Percentiles rank a stretch among this genome's conserved stretches.
These are phyloP conservation scores for Cryptococcus sp. DNA, from an alignment of 1,284 basidiomycete species.

Conservation along the genomic window DNA sequence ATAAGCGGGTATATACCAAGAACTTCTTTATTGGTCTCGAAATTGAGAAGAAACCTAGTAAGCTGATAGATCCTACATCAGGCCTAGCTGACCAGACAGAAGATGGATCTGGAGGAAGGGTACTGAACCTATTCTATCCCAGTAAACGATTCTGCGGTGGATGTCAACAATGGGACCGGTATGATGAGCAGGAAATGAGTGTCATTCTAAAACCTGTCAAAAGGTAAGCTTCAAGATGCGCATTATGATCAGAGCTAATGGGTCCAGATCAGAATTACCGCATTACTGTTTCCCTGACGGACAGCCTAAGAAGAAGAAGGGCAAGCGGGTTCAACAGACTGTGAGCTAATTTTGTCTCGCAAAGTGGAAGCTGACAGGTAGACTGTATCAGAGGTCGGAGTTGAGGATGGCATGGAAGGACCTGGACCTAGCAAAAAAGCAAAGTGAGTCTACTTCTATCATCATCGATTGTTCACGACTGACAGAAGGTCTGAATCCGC, in stretches of 20 bases:
- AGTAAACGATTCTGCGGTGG: conserved; percentile 93
- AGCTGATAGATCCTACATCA: conserved; percentile 30
- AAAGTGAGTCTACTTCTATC: conserved; percentile 22
- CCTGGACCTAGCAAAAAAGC: conserved; percentile 43
- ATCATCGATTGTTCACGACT: no score
- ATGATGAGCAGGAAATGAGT: conserved; percentile 87
- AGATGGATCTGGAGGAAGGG: conserved; percentile 52
- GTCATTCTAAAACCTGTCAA: conserved; percentile 91
- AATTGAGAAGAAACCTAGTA: conserved; percentile 86
- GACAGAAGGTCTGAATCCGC: not conserved
- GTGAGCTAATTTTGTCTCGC: conserved; percentile 13
- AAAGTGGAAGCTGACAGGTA: conserved; percentile 1
- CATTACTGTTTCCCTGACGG: conserved; percentile 44
- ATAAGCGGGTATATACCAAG: conserved; percentile 79
- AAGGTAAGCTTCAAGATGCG: conserved; percentile 56
- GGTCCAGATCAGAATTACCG: conserved; percentile 36
- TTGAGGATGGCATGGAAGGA: conserved; percentile 28
- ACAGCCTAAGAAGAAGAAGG: conserved; percentile 42
- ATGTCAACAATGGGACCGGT: conserved; percentile 95
- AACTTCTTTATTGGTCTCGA: conserved; percentile 95
- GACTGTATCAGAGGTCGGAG: conserved; percentile 19
- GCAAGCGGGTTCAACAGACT: conserved; percentile 36
- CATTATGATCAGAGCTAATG: not conserved
- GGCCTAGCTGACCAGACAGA: conserved; percentile 23
- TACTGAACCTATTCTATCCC: conserved; percentile 93